Evolutionary conservation across 768 basidiomycete genomes (phyloP), one percentile per base, ranked within the genome.

Genomic region (Tricholoma saponaceum): DNA sequence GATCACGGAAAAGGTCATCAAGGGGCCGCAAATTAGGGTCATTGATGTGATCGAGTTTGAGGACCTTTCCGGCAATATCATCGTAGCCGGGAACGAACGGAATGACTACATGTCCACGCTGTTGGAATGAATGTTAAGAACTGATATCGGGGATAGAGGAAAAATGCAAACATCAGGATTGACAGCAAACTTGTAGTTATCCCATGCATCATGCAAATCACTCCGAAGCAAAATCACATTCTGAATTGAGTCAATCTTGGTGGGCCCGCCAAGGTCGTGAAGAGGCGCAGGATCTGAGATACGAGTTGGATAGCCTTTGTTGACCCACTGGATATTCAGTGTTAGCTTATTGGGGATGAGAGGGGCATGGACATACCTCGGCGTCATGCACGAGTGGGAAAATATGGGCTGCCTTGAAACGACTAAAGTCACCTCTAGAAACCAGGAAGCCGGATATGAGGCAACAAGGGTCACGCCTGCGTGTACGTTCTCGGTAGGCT

Each of bases 1-100:
- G 72, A 52, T 71, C 69, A 20, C 35, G 54, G 58, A 73, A 66
- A 16, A 71, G 64, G 47, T 68, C 66, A 49, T 73, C 69, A 16
- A 73, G 67, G 9, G 73, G 71, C 47, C 69, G 67, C 14, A 68
- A 28, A 10, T 26, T 67, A 4, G 66, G 65, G 54, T 70, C 66
- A 20, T 58, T 23, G 49, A 73, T 73, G 52, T 72, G 72, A 56
- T 70, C 62, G 3, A 66, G 56, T 51, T 56, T 59, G 37, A 66
- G 51, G 44, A 47, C 44, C 44, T 47, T 47, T 47, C 25, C 44
- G 23, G 44, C 44, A 26, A 26, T 47, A 47, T 26, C 44, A 47
- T 47, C 23, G 44, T 47, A 47, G 44, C 44, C 23, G 25, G 44
- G 44, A 47, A 47, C 44, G 25, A 47, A 47, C 23, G 44, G 44